Conservation (phyloP, 805 yeast species). For the Komagataella pastoris region DNA sequence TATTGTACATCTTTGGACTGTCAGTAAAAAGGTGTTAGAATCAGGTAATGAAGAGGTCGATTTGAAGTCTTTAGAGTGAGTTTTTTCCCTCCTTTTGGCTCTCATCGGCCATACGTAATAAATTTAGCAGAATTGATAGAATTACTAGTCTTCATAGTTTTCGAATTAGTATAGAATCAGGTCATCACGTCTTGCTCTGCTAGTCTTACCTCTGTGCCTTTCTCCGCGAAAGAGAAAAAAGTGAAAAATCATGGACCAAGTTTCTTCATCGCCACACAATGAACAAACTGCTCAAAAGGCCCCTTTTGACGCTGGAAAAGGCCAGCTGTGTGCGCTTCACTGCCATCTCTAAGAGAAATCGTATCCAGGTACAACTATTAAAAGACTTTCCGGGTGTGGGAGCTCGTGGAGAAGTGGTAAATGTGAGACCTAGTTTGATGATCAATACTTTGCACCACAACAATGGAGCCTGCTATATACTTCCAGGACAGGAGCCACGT, state of each 20-base stretch:
- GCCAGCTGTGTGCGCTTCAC: conserved; percentile 23
- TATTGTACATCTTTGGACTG: conserved; percentile 47
- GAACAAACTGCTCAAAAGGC: neutral
- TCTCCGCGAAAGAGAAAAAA: neutral
- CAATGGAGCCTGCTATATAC: conserved; percentile 65
- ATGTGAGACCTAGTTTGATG: conserved; percentile 74
- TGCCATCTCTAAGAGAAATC: conserved; percentile 34
- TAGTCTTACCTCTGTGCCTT: neutral
- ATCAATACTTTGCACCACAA: conserved; percentile 58
- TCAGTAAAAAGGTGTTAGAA: conserved; percentile 18
- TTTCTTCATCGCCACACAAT: neutral
- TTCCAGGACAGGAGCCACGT: conserved; percentile 17
- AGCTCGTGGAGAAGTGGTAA: conserved; percentile 54
- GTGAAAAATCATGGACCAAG: neutral
- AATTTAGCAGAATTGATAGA: neutral
- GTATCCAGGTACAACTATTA: conserved; percentile 64
- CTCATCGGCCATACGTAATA: neutral
- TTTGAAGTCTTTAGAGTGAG: conserved; percentile 5
- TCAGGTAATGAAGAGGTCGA: conserved; percentile 9
- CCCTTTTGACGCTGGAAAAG: neutral
- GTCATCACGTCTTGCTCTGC: neutral
- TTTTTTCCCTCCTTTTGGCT: neutral
- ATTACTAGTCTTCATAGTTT: neutral
- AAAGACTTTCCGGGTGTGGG: conserved; percentile 56
- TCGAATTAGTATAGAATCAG: neutral